A percentile compares a stretch with the other conserved stretches of the same genome.
These are phyloP conservation scores for Elaeis guineensis DNA, from an alignment of 176 grass and related monocot genomes.

Conservation along the genomic window DNA sequence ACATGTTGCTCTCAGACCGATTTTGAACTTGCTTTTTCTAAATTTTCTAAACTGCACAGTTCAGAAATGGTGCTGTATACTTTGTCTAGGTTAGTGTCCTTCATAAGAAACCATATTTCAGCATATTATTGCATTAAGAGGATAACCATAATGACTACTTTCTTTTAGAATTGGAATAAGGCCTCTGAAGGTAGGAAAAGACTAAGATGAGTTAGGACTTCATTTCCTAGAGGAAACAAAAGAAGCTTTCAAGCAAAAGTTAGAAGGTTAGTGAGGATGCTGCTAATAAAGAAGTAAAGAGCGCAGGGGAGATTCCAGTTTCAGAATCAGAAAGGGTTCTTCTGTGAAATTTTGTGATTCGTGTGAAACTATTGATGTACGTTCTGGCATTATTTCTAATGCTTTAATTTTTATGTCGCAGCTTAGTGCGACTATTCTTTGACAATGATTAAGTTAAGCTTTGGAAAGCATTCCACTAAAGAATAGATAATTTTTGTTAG, in stretches of 20 bases:
- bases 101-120: no score
- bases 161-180: constrained; percentile 23
- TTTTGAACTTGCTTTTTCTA: no score
- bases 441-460: constrained; percentile 60
- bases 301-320: no score
- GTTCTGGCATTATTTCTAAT: constrained; percentile 12
- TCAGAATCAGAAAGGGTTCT: constrained; percentile 92
- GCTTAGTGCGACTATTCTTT: constrained; percentile 85
- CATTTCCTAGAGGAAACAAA: constrained; percentile 41
- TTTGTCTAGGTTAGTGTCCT: no score
- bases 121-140: no score
- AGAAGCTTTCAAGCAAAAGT: constrained; percentile 25
- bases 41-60: no score
- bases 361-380: no score
- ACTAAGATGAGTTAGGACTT: constrained; percentile 58
- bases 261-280: constrained; percentile 33
- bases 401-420: constrained; percentile 26
- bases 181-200: constrained; percentile 49
- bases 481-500: constrained; percentile 88
- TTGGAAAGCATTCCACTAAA: constrained; percentile 76
- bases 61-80: no score
- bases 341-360: constrained; percentile 20
- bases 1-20: no score
- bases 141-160: no score
- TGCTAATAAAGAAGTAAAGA: constrained; percentile 26